Conservation (phyloP, 169 alveolate genomes). For the Plasmodium adleri region DNA sequence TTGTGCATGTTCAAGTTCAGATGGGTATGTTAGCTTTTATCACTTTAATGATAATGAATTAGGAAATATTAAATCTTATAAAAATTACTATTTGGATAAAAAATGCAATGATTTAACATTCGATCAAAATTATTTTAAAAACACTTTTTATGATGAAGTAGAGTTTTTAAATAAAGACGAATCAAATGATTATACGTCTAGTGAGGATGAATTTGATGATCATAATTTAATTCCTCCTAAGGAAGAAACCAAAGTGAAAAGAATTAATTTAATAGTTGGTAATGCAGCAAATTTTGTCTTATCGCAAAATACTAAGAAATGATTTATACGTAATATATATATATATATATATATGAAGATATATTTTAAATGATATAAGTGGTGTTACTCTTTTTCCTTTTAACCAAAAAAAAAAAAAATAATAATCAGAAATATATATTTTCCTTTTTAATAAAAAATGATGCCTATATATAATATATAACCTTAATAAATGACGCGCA, state of each 20-base stretch:
- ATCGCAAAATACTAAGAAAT: conserved; percentile 54
- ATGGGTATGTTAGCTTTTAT: conserved; percentile 93
- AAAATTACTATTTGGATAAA: conserved; percentile 66
- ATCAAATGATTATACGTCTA: conserved; percentile 69
- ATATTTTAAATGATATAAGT: no score
- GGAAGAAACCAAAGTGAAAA: conserved; percentile 73
- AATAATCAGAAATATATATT: no score
- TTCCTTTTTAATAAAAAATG: background rate
- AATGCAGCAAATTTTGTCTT: conserved; percentile 71
- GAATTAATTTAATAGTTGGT: conserved; percentile 68
- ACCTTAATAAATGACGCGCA: no score
- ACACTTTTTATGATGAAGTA: conserved; percentile 58
- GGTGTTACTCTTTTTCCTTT: no score
- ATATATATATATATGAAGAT: no score
- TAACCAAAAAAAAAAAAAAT: no score
- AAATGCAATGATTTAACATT: conserved; percentile 74
- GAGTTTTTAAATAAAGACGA: conserved; percentile 61
- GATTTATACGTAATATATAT: conserved; percentile 4
- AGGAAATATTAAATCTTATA: conserved; percentile 81
- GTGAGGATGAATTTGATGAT: conserved; percentile 65
- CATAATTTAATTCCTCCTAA: conserved; percentile 19
- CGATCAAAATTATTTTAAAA: conserved; percentile 65
- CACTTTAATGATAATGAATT: conserved; percentile 90
- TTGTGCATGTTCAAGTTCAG: conserved; percentile 93
- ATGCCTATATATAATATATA: no score